Conservation (phyloP, 2,329 filamentous ascomycete genomes). For the Didymella pomorum region DNA sequence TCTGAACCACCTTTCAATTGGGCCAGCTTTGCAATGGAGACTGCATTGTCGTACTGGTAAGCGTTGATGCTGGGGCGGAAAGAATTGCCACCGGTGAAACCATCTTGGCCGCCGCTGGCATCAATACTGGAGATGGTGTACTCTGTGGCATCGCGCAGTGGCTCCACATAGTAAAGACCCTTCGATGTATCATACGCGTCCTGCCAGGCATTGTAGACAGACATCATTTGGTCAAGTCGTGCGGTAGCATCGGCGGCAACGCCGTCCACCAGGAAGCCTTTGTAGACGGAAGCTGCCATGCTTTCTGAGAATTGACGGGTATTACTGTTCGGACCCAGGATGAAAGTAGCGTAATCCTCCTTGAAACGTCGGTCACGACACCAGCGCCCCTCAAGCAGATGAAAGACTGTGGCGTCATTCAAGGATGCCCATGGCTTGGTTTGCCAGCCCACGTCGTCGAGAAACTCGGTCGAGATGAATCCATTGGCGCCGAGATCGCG, state of each 20-base stretch:
- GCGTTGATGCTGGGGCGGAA: slow-evolving; percentile 57
- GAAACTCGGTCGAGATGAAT: slow-evolving; percentile 57
- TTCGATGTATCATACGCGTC: slow-evolving; percentile 53
- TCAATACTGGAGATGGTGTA: slow-evolving; percentile 58
- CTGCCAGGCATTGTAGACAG: slow-evolving; percentile 50
- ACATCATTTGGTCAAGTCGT: slow-evolving; percentile 49
- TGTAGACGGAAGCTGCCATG: slow-evolving; percentile 54
- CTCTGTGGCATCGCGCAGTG: slow-evolving; percentile 55
- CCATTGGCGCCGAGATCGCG: slow-evolving; percentile 54
- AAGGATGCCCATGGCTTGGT: slow-evolving; percentile 54
- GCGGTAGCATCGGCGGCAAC: slow-evolving; percentile 43
- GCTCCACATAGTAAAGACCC: slow-evolving; percentile 55
- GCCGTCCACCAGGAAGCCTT: slow-evolving; percentile 54
- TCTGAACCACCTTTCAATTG: slow-evolving; percentile 35
- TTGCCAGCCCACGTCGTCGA: slow-evolving; percentile 56
- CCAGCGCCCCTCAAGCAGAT: slow-evolving; percentile 57
- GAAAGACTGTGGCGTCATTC: slow-evolving; percentile 57
- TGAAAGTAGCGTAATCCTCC: slow-evolving; percentile 55
- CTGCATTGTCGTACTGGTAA: slow-evolving; percentile 56
- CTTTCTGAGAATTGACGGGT: slow-evolving; percentile 56
- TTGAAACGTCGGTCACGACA: slow-evolving; percentile 55
- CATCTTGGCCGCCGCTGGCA: slow-evolving; percentile 51
- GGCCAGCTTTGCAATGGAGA: slow-evolving; percentile 53
- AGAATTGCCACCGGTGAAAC: slow-evolving; percentile 52
- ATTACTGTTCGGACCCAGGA: slow-evolving; percentile 51